Evolutionary conservation across 768 basidiomycete genomes (phyloP).

Genomic region (Peribolospora baueri): DNA sequence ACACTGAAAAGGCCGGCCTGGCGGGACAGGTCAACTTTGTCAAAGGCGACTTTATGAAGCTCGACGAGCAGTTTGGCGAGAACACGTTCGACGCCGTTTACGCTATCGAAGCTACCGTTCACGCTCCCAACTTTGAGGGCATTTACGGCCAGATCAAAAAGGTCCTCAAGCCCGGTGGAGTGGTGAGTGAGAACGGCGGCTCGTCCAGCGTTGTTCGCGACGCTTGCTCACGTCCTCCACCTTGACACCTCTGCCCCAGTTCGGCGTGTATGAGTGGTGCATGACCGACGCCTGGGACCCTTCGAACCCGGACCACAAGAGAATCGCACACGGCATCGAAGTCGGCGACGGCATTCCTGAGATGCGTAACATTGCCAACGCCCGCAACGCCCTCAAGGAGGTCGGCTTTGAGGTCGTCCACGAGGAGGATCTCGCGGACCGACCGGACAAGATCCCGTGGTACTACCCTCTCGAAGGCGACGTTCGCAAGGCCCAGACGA

Average conservation of each 20-base stretch:
- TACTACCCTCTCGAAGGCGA: conserved; percentile 96
- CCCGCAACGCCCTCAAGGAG: conserved; percentile 47
- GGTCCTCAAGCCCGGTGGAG: conserved; percentile 85
- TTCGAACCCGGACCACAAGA: conserved; percentile 55
- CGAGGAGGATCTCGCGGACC: conserved; percentile 83
- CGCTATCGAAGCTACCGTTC: conserved; percentile 94
- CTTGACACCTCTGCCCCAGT: conserved; percentile 26
- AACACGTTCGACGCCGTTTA: conserved; percentile 79
- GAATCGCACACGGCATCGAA: conserved; percentile 71
- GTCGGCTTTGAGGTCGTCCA: conserved; percentile 74
- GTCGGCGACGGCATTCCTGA: conserved; percentile 92
- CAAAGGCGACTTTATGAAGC: conserved; percentile 92
- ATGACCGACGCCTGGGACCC: conserved; percentile 93
- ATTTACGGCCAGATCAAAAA: conserved; percentile 81
- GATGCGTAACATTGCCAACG: conserved; percentile 53
- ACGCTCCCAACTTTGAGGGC: conserved; percentile 86
- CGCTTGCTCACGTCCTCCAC: not conserved
- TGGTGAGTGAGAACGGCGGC: conserved; percentile 31
- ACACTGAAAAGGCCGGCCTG: conserved; percentile 53
- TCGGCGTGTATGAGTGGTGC: conserved; percentile 96
- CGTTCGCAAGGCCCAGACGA: conserved; percentile 68
- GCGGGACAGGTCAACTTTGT: conserved; percentile 54
- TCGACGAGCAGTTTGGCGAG: conserved; percentile 72
- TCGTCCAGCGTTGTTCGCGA: not conserved
- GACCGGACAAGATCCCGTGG: conserved; percentile 56